Evolutionary conservation across 768 basidiomycete genomes (phyloP), one percentile per base, ranked within the genome.

Genomic region (Inosperma sp.): DNA sequence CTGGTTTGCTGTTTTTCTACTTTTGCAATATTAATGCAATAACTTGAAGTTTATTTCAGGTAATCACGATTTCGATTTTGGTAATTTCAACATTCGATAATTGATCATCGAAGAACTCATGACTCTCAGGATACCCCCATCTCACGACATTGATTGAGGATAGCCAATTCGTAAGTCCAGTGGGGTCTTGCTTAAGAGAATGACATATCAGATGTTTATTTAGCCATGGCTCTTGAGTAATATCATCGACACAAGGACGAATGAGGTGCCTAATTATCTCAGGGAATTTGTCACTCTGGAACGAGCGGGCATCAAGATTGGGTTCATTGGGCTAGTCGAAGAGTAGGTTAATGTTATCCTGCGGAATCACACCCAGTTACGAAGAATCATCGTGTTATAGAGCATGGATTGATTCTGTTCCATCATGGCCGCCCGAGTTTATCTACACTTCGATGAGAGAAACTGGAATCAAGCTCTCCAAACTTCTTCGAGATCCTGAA

Each of bases 1-100:
- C 87, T 49, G 92, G 90, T 89, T 26, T 45, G 84, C 66, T 13
- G 26, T 45, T 19, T 23, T 14, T n/a, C 47, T 34, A 5, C 27
- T 6, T 29, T 13, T 8, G 16, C 10, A 27, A 33, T 49, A 25
- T 31, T 44, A n/a, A n/a, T n/a, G n/a, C 48, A 21, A 29, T 42
- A 14, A n/a, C 33, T n/a, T 44, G 21, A 17, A 54, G 41, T n/a
- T 47, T 17, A n/a, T 48, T 23, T 29, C 53, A 90, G 89, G 92
- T 4, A 94, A 96, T 62, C 93, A 96, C 56, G 93, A 94, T 58
- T 93, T 93, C 65, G 93, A 94, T 67, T 90, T 88, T 57, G 88
- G 87, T 86, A 56, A 25, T 25, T 25, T 33, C 9, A 10, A 31
- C 31, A 19, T 12, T 13, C 16, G 7, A 34, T 23, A 19, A 25